Evolutionary conservation across 768 basidiomycete species (phyloP).

Genomic region (Crepidotus variabilis): DNA sequence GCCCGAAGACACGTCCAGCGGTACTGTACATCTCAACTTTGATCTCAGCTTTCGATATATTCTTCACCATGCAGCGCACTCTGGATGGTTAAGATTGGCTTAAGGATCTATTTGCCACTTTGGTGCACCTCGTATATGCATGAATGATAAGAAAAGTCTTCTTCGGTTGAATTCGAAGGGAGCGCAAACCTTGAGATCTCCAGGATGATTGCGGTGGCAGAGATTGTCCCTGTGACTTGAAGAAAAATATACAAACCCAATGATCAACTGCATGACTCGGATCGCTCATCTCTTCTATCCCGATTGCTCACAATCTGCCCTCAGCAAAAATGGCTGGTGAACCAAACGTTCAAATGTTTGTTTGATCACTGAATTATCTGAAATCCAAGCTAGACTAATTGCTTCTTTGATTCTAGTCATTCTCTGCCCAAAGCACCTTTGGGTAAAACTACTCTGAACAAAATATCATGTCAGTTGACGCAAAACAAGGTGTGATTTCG

Average conservation of each 20-base stretch:
- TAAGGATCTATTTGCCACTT: too few relatives aligned
- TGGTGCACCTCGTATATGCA: too few relatives aligned
- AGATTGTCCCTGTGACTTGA: constrained; percentile 9
- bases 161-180: background rate
- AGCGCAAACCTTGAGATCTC: background rate
- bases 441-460: constrained; percentile 53
- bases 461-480: constrained; percentile 67
- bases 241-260: background rate
- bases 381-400: background rate
- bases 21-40: too few relatives aligned
- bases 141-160: too few relatives aligned
- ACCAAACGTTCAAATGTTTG: constrained; percentile 56
- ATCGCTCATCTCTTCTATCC: background rate
- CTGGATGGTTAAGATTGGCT: too few relatives aligned
- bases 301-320: background rate
- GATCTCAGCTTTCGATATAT: too few relatives aligned
- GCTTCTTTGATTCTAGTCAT: constrained; percentile 26
- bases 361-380: background rate
- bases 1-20: too few relatives aligned
- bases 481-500: constrained; percentile 61
- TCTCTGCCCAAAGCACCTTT: constrained; percentile 17
- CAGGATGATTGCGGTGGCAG: background rate
- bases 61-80: too few relatives aligned
- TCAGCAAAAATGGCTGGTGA: constrained; percentile 38
- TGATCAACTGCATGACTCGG: background rate